Evolutionary conservation across 805 yeast genomes (phyloP), one percentile per base, ranked within the genome.

Genomic region (Isabelozyma heimii): DNA sequence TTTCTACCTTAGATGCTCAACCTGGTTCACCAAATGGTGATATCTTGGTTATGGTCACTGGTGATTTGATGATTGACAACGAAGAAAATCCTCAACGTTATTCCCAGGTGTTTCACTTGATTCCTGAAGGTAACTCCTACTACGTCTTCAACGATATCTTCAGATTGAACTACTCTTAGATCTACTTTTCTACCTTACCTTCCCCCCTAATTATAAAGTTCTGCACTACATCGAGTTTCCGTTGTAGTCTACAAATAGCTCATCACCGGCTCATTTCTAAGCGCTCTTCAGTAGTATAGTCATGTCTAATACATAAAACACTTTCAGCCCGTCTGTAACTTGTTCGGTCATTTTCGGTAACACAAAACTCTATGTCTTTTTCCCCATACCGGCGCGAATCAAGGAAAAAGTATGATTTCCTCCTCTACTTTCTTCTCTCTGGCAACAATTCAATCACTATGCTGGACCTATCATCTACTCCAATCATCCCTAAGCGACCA

Each of bases 31-130:
- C 96, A 50, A 82, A 77, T 60, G 92, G 94, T 53, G 97, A 92
- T 66, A 96, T 94, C 48, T 79, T 94, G 61, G 98, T 92, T 47
- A 86, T 94, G 94, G 97, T 94, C 60, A 94, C 99, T 47, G 99
- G 99, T 55, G 97, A 89, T 71, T 81, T 94, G 57, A 73, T 91
- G 61, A 80, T 87, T 56, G 99, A 94, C 68, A 98, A 92, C 55
- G 98, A 94, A 77, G 88, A 85, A 67, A 91, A 90, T 71, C 83
- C 97, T 49, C 97, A 92, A 73, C 85, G 97, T 74, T 94, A 91
- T 75, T 89, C 98, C 30, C 99, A 94, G 76, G 96, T 90, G 43
- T 94, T 94, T 84, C 98, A 94, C 69, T 83, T 94, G 75, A 85
- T 91, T 54, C 97, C 97, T 56, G 99, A 94, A 51, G 89, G 87